phyloP scores from a whole-genome alignment of 2,329 filamentous ascomycete species.

The Claviceps africana region DNA sequence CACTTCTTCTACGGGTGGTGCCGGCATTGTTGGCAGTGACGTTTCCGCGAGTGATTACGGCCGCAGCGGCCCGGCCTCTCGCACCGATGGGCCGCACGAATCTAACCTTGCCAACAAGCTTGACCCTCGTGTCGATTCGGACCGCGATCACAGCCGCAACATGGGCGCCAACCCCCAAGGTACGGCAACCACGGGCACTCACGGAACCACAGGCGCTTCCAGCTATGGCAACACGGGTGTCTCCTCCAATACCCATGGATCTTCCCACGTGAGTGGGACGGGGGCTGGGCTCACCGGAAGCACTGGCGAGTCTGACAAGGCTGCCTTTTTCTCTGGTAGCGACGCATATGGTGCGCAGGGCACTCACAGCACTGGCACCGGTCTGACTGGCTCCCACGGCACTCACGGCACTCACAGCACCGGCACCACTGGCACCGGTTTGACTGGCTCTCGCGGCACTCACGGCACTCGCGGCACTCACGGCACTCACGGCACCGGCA shows the following conservation, averaged over 20 bases:
- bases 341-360: slow-evolving; percentile 11
- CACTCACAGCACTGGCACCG: slow-evolving; percentile 2
- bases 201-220: slow-evolving; percentile 2
- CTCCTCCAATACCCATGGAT: not conserved
- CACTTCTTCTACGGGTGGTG: not conserved
- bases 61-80: slow-evolving; percentile 15
- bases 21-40: slow-evolving; percentile 13
- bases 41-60: slow-evolving; percentile 6
- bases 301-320: slow-evolving; percentile 11
- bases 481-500: not conserved
- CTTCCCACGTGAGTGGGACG: not conserved
- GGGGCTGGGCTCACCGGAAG: not conserved
- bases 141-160: slow-evolving; percentile 28
- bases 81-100: slow-evolving; percentile 31
- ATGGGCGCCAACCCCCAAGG: slow-evolving; percentile 19
- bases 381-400: slow-evolving; percentile 8
- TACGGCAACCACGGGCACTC: slow-evolving; percentile 4
- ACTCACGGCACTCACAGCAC: slow-evolving; percentile 17
- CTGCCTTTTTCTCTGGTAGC: not conserved
- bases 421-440: not conserved
- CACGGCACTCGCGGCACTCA: slow-evolving; percentile 10
- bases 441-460: not conserved
- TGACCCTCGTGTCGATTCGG: slow-evolving; percentile 41
- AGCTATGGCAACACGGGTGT: not conserved
- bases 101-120: slow-evolving; percentile 34